Base-by-base conservation (phyloP, 2,329 filamentous ascomycete species). In the Alternaria sp. region DNA sequence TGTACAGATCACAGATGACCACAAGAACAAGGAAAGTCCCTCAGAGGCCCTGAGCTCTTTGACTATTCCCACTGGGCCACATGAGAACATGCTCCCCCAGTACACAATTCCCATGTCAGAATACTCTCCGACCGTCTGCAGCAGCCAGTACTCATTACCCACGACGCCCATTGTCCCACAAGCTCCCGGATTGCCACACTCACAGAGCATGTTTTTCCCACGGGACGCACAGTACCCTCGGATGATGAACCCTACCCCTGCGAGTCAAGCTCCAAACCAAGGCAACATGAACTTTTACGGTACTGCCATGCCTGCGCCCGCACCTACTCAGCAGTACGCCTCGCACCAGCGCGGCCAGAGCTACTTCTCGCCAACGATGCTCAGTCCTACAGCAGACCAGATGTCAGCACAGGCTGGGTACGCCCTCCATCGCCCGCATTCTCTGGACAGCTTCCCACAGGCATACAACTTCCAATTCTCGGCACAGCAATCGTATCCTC, bases 1-100 rank as follows among this genome's bases (percentile, higher is more conserved):
- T 89, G 97, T 98, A 68, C 95, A 97, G 87, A 97, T 98, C 67
- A 98, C 96, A 1, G 95, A 99, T 77, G 95, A 99, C 75, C 95
- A 98, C 83, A 98, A 98, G 83, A 97, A 79, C 69, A 77, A 76
- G 65, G 75, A 79, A 55, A 63, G 63, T 23, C 64, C 74, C 21
- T 54, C 69, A 10, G 74, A 76, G 14, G 50, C 63, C 5, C 54
- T 75, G 25, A 68, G 67, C 8, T 60, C 69, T 9, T 56, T 77
- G 37, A 69, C 56, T 57, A 67, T 77, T 47, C 67, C 64, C 41
- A 59, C 66, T 15, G 60, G 49, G 8, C 37, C 45, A 6, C 60
- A 66, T 26, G 68, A 69, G 21, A 61, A 60, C 11, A 62, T 72
- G 45, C 60, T 69, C 11, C 55, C 63, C 21, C 71, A 71, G 33